A percentile compares a stretch with the other conserved stretches of the same genome.
Conservation (phyloP, 805 yeast genomes). For the Ogataea angusta region DNA sequence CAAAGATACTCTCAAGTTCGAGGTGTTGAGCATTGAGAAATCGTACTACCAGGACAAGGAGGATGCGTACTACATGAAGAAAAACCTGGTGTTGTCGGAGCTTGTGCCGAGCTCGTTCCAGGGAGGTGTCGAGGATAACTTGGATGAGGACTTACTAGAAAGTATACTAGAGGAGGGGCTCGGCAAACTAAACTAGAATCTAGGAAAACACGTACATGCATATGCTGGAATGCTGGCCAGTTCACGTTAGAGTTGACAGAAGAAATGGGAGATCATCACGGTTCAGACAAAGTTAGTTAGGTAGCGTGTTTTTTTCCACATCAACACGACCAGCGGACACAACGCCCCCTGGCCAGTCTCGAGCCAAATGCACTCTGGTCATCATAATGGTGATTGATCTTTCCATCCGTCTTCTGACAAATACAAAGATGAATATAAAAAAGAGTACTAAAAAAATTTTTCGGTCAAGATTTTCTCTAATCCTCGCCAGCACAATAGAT, state of each 20-base stretch:
- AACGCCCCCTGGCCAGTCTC: slow-evolving; percentile 56
- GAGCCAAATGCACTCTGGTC: slow-evolving; percentile 99
- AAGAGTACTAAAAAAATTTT: slow-evolving; percentile 7
- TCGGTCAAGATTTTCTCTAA: slow-evolving; percentile 5
- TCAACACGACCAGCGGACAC: slow-evolving; percentile 53
- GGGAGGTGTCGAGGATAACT: slow-evolving; percentile 53
- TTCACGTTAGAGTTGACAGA: slow-evolving; percentile 8
- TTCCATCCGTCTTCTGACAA: slow-evolving; percentile 15
- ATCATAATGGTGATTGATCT: slow-evolving; percentile 47
- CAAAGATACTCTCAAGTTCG: slow-evolving; percentile 78
- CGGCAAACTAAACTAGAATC: slow-evolving; percentile 3
- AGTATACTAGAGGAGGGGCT: slow-evolving; percentile 22
- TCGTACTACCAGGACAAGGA: slow-evolving; percentile 97
- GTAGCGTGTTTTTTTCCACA: slow-evolving; percentile 99
- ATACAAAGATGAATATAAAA: slow-evolving; percentile 9
- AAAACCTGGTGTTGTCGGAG: slow-evolving; percentile 57
- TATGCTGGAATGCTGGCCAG: neutral
- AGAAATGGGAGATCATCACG: slow-evolving; percentile 2
- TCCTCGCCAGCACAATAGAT: slow-evolving; percentile 4
- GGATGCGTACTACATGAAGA: slow-evolving; percentile 95
- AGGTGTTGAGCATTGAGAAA: slow-evolving; percentile 75
- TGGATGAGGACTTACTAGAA: slow-evolving; percentile 45
- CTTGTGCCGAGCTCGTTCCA: slow-evolving; percentile 58
- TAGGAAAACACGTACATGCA: neutral
- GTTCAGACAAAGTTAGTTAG: slow-evolving; percentile 69